Percentiles rank a stretch among this genome's conserved stretches.
Conservation (phyloP, 2,329 filamentous ascomycete species). For the Huntiella abstrusa region DNA sequence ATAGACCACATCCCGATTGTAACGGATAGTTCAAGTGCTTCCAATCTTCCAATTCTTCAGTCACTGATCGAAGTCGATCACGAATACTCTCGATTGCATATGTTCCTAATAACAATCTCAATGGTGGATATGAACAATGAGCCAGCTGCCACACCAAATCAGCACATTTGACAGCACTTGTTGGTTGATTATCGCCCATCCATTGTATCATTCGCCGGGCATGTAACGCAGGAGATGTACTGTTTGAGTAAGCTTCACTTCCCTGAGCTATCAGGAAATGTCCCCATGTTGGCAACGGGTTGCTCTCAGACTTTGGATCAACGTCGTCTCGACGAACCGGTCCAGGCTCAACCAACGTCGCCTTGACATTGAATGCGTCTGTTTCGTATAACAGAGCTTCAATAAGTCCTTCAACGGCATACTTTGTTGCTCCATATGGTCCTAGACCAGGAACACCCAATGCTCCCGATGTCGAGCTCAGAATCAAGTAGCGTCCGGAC, state of each 20-base stretch:
- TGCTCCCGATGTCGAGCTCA: constrained; percentile 79
- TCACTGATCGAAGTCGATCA: constrained; percentile 73
- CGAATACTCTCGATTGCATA: constrained; percentile 94
- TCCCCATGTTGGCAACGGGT: constrained; percentile 61
- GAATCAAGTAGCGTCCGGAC: constrained; percentile 73
- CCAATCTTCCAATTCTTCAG: constrained; percentile 90
- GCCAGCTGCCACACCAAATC: constrained; percentile 89
- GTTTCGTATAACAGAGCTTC: constrained; percentile 96
- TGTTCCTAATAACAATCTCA: constrained; percentile 70
- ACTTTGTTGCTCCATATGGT: constrained; percentile 92
- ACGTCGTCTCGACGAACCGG: constrained; percentile 56
- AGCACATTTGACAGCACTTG: constrained; percentile 78
- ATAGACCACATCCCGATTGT: constrained; percentile 7
- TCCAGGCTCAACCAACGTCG: constrained; percentile 80
- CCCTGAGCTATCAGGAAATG: constrained; percentile 82
- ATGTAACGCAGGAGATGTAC: constrained; percentile 70
- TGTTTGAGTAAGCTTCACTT: constrained; percentile 59
- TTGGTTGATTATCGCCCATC: constrained; percentile 82
- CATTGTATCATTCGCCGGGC: constrained; percentile 84
- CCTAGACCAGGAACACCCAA: constrained; percentile 86
- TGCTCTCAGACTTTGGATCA: constrained; percentile 40
- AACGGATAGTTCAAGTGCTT: constrained; percentile 51
- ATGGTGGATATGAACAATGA: constrained; percentile 83
- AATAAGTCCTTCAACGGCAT: constrained; percentile 86
- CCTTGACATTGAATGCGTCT: constrained; percentile 78